These are phyloP conservation scores for Hypoxylon sp. DNA, from an alignment of 2,329 filamentous ascomycete genomes.

Conservation along the genomic window DNA sequence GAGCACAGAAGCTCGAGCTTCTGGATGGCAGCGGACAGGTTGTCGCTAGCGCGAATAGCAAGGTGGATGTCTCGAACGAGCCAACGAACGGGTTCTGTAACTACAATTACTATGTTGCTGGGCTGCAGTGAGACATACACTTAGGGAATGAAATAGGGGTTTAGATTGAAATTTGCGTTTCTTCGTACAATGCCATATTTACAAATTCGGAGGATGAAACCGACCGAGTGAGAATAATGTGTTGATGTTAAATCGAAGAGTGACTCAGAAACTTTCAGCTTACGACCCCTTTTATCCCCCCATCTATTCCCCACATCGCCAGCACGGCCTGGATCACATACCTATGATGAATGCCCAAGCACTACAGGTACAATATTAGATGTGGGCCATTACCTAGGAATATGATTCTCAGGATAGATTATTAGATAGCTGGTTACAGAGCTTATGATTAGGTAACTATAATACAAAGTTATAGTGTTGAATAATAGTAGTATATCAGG, in stretches of 20 bases:
- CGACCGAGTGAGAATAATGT: not conserved
- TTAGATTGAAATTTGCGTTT: not conserved
- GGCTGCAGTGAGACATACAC: slow-evolving; percentile 37
- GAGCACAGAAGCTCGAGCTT: slow-evolving; percentile 52
- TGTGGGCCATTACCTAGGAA: not conserved
- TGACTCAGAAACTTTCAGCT: not conserved
- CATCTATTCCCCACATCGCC: not conserved
- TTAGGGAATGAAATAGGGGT: not conserved
- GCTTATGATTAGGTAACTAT: not conserved
- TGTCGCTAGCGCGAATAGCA: slow-evolving; percentile 42
- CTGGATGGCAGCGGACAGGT: slow-evolving; percentile 46
- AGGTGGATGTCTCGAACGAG: slow-evolving; percentile 47
- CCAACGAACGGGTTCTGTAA: slow-evolving; percentile 51
- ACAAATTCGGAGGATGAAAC: not conserved
- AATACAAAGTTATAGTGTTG: not conserved
- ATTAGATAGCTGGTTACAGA: not conserved
- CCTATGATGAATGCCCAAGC: too few relatives aligned
- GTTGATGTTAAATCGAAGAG: not conserved
- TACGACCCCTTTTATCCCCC: not conserved
- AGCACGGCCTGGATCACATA: not conserved
- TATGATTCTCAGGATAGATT: not conserved
- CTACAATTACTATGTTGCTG: slow-evolving; percentile 53
- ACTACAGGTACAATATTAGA: not conserved
- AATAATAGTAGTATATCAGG: not conserved
- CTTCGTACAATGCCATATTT: not conserved